Conservation (phyloP, 2,329 filamentous ascomycete genomes). For the Fusarium mangiferae region DNA sequence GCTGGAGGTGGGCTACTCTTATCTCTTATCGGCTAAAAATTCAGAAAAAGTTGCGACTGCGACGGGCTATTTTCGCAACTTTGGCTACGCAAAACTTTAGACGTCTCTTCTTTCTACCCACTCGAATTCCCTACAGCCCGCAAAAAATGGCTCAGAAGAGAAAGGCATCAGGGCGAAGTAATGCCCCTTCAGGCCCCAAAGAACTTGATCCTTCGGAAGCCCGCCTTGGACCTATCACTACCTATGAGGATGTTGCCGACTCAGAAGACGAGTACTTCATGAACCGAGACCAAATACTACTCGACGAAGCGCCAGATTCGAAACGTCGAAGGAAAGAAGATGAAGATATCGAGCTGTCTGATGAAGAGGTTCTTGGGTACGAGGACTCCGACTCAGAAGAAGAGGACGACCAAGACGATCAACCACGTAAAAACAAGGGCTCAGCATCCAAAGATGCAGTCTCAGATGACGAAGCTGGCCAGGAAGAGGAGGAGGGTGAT, state of each 20-base stretch:
- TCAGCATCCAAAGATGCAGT: slow-evolving; percentile 46
- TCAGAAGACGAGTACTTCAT: slow-evolving; percentile 95
- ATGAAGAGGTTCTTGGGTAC: slow-evolving; percentile 69
- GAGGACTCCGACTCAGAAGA: slow-evolving; percentile 59
- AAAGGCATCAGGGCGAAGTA: slow-evolving; percentile 69
- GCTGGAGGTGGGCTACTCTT: slow-evolving; percentile 1
- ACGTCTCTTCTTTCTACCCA: background rate
- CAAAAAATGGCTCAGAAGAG: slow-evolving; percentile 71
- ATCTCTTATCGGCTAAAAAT: slow-evolving; percentile 36
- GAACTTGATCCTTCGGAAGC: slow-evolving; percentile 68
- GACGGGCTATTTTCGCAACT: slow-evolving; percentile 11
- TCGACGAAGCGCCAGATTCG: slow-evolving; percentile 82
- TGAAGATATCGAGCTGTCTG: slow-evolving; percentile 72
- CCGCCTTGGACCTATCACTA: slow-evolving; percentile 68
- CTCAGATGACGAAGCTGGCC: slow-evolving; percentile 66
- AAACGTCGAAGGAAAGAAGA: slow-evolving; percentile 82
- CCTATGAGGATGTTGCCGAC: slow-evolving; percentile 87
- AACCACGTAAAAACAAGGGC: slow-evolving; percentile 47
- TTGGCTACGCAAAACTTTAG: background rate
- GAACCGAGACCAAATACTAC: slow-evolving; percentile 83
- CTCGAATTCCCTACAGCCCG: background rate
- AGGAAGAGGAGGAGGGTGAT: slow-evolving; percentile 64
- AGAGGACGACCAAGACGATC: slow-evolving; percentile 55
- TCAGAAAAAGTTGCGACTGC: slow-evolving; percentile 35
- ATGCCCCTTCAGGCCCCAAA: slow-evolving; percentile 61